Evolutionary conservation across 2,329 filamentous ascomycete genomes (phyloP).

Genomic region (Arthrobotrys conoides): DNA sequence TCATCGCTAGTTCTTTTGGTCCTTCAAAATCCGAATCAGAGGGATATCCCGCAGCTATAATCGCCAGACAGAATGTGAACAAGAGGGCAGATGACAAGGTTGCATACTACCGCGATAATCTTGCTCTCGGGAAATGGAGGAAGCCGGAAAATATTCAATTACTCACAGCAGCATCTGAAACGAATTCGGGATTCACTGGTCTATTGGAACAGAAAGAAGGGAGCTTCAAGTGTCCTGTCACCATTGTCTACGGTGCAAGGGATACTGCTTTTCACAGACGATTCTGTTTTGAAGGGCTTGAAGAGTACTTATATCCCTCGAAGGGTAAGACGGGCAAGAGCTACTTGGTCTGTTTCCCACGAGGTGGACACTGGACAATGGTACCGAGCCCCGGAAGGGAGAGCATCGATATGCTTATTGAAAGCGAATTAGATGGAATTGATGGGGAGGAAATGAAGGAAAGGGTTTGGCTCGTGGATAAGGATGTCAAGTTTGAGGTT

Average conservation of each 20-base stretch:
- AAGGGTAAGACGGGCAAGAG: constrained; percentile 36
- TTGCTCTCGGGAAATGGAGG: constrained; percentile 40
- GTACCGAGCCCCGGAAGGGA: constrained; percentile 51
- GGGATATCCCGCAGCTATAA: constrained; percentile 45
- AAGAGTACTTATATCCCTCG: constrained; percentile 41
- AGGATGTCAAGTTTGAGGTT: constrained; percentile 50
- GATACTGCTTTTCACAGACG: constrained; percentile 47
- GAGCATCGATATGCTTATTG: constrained; percentile 54
- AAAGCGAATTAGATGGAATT: constrained; percentile 42
- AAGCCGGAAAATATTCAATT: constrained; percentile 52
- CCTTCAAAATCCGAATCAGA: constrained; percentile 41
- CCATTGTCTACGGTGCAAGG: constrained; percentile 42
- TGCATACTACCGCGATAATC: constrained; percentile 55
- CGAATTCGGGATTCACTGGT: constrained; percentile 37
- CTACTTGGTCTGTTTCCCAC: constrained; percentile 52
- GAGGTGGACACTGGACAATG: constrained; percentile 51
- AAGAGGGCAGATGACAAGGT: constrained; percentile 45
- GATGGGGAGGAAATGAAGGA: constrained; percentile 53
- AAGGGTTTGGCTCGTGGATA: constrained; percentile 41
- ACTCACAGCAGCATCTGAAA: constrained; percentile 35
- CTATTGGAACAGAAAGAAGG: constrained; percentile 40
- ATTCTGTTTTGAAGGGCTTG: constrained; percentile 59
- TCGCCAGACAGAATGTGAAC: constrained; percentile 42
- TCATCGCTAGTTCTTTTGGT: constrained; percentile 42
- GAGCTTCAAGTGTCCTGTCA: constrained; percentile 46